Base-by-base conservation (phyloP, 2,329 filamentous ascomycete genomes). In the Helicocarpus griseus region DNA sequence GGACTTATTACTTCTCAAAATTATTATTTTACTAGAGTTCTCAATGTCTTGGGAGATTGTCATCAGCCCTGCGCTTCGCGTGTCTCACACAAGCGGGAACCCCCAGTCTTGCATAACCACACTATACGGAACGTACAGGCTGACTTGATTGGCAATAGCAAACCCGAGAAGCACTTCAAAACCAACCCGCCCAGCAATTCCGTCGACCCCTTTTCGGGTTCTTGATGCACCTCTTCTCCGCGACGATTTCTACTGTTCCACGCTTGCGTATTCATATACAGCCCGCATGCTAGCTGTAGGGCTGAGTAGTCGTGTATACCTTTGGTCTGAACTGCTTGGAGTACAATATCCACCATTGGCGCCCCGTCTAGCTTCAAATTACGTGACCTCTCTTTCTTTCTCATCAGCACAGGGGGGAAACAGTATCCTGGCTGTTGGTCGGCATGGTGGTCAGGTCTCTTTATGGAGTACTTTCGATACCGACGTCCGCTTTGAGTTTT, bases 241-340 rank as follows among this genome's bases (percentile, higher is more conserved):
- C 52, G 89, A 97, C 61, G 91, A 98, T 67, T 98, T 90, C 66
- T 98, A 98, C 66, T 96, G 89, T 69, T 93, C 90, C 0, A 77
- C 90, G 2, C 76, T 98, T 50, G 89, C 93, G 8, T 97, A 95
- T 66, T 95, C 86, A 0, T 68, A 78, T 38, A 86, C 80, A 6
- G 79, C 82, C 48, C 80, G 86, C 49, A 87, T 85, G 13, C 77
- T 98, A 14, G 91, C 89, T 17, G 87, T 97, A 17, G 91, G 88
- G 0, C 76, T 97, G 13, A 85, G 84, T 0, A 82, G 84, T 50
- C 76, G 83, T 33, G 79, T 98, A 4, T 96, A 95, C 65, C 80
- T 87, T 4, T 98, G 91, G 93, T 91, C 89, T 0, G 90, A 97
- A 64, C 69, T 73, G 31, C 73, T 75, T 28, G 85, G 86, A 2